phyloP scores from a whole-genome alignment of 2,329 filamentous ascomycete genomes.

The Pyrenophora graminea region DNA sequence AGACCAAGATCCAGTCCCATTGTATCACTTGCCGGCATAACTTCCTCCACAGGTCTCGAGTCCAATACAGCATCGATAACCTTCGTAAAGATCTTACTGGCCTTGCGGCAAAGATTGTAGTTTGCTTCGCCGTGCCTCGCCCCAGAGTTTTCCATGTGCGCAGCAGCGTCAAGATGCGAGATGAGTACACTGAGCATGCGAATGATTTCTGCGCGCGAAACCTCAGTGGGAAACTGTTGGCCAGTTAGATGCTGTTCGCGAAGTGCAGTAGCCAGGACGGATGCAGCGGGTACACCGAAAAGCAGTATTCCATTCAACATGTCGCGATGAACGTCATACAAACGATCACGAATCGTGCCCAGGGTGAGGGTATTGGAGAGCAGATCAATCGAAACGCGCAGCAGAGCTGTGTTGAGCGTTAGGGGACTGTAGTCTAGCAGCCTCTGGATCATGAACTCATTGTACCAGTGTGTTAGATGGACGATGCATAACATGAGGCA shows the following conservation, averaged over 20 bases:
- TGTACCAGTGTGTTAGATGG: constrained; percentile 41
- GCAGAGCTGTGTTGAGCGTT: constrained; percentile 28
- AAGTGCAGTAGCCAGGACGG: constrained; percentile 36
- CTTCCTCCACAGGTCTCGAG: constrained; percentile 17
- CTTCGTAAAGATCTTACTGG: constrained; percentile 33
- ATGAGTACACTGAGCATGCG: constrained; percentile 49
- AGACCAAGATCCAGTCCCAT: constrained; percentile 23
- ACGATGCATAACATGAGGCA: constrained; percentile 44
- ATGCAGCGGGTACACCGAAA: constrained; percentile 36
- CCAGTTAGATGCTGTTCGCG: constrained; percentile 33
- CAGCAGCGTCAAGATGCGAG: constrained; percentile 43
- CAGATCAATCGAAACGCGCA: constrained; percentile 34
- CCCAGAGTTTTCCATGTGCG: constrained; percentile 35
- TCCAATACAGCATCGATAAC: constrained; percentile 41
- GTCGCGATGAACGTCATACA: constrained; percentile 40
- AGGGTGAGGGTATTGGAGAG: constrained; percentile 35
- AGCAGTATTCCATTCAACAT: constrained; percentile 35
- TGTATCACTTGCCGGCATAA: constrained; percentile 18
- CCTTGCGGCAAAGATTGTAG: constrained; percentile 41
- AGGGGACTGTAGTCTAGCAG: constrained; percentile 35
- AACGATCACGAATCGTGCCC: constrained; percentile 35
- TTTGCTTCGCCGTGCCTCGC: constrained; percentile 42
- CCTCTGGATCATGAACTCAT: constrained; percentile 44
- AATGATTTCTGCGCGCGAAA: constrained; percentile 44
- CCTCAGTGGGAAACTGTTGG: constrained; percentile 36